A percentile compares a stretch with the other conserved stretches of the same genome.
Conservation (phyloP, 345 rosid species). For the Barbarea vulgaris region DNA sequence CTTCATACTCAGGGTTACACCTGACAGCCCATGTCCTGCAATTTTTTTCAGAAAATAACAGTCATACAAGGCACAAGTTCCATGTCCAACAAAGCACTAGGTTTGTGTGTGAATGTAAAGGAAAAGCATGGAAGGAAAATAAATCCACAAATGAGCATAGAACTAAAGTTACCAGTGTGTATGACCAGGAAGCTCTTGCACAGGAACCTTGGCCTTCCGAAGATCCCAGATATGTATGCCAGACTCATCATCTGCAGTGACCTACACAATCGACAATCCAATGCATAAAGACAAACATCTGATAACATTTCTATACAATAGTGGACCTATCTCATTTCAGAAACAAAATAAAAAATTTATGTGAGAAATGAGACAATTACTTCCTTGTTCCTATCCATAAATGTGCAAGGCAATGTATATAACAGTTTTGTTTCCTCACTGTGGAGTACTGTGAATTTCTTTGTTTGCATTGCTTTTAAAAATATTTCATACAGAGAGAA, state of each 20-base stretch:
- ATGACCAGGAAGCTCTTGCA: constrained; percentile 75
- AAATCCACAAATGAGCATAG: not conserved
- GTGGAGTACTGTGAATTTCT: not conserved
- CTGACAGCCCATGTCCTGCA: constrained; percentile 91
- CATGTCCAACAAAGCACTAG: constrained; percentile 7
- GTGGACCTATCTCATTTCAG: not conserved
- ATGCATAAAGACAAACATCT: not conserved
- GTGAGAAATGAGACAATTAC: not conserved
- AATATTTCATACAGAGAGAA: not conserved
- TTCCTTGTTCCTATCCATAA: not conserved
- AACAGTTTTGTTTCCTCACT: not conserved
- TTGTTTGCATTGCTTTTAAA: not conserved
- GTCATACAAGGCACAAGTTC: not conserved
- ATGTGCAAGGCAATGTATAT: not conserved
- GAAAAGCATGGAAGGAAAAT: constrained; percentile 10
- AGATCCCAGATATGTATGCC: constrained; percentile 74
- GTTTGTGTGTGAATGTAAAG: not conserved
- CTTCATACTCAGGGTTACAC: constrained; percentile 82
- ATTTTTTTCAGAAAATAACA: not conserved
- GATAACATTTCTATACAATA: not conserved
- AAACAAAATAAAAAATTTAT: not conserved
- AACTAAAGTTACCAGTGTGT: constrained; percentile 60
- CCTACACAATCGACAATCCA: constrained; percentile 41
- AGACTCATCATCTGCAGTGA: constrained; percentile 72
- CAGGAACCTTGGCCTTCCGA: constrained; percentile 59